A percentile compares a stretch with the other conserved stretches of the same genome.
Conservation (phyloP, 2,329 filamentous ascomycete genomes). For the Cytospora mali region DNA sequence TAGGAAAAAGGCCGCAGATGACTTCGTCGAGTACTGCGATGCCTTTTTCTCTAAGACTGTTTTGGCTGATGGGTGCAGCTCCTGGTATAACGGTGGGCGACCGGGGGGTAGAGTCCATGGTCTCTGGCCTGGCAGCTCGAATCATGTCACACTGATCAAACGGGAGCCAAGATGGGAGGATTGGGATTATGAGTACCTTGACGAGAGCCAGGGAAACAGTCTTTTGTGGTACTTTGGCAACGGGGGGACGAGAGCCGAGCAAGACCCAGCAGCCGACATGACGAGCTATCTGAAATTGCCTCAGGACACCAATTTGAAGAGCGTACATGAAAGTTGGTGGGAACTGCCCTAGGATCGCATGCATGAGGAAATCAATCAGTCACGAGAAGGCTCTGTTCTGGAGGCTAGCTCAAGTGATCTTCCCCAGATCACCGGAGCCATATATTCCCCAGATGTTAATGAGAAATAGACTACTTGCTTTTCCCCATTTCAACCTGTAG, state of each 20-base stretch:
- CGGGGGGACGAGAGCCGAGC: constrained; percentile 64
- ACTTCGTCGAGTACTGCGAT: constrained; percentile 63
- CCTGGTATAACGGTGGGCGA: constrained; percentile 71
- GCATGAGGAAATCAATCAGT: neutral
- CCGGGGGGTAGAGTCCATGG: constrained; percentile 67
- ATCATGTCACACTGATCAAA: constrained; percentile 61
- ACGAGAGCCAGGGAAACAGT: constrained; percentile 46
- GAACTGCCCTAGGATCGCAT: constrained; percentile 39
- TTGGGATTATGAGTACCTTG: constrained; percentile 53
- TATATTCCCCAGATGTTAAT: neutral
- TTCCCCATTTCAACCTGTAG: neutral
- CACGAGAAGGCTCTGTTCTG: neutral
- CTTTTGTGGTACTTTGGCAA: constrained; percentile 69
- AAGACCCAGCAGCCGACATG: constrained; percentile 58
- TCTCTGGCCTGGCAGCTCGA: constrained; percentile 69
- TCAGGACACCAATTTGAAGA: constrained; percentile 59
- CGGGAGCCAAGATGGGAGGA: constrained; percentile 60
- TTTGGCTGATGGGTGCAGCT: constrained; percentile 64
- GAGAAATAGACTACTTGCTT: neutral
- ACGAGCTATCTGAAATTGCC: constrained; percentile 64
- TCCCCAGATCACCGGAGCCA: neutral
- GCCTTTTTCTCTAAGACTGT: constrained; percentile 59
- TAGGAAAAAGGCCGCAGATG: constrained; percentile 60
- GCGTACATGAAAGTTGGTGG: constrained; percentile 72
- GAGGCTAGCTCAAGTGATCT: neutral